phyloP scores from a whole-genome alignment of 2,329 filamentous ascomycete genomes.

The Penicillium sp. region DNA sequence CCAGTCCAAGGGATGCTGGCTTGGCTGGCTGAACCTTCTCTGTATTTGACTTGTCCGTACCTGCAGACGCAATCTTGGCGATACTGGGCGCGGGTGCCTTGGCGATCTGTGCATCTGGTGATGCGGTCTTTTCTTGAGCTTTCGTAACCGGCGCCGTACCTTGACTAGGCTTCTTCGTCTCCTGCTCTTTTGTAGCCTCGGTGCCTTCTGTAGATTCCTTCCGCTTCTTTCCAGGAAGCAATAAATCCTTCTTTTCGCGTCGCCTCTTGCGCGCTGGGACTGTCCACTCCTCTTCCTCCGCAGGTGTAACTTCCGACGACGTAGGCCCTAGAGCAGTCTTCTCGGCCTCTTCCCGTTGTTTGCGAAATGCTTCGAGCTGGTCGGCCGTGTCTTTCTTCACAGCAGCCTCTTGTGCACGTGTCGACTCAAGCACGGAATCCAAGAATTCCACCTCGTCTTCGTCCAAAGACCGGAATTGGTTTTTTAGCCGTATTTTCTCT shows the following conservation, averaged over 20 bases:
- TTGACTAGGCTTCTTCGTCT: neutral
- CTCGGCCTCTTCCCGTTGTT: slow-evolving; percentile 60
- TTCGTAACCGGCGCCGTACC: neutral
- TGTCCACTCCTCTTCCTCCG: slow-evolving; percentile 50
- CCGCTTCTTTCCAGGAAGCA: slow-evolving; percentile 43
- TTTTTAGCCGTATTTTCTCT: slow-evolving; percentile 51
- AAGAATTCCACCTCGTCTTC: slow-evolving; percentile 54
- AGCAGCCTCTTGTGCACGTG: slow-evolving; percentile 56
- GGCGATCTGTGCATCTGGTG: neutral
- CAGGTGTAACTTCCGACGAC: slow-evolving; percentile 32
- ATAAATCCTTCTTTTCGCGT: slow-evolving; percentile 46
- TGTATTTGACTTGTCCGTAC: neutral
- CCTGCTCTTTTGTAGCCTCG: neutral
- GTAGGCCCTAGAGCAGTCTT: slow-evolving; percentile 45
- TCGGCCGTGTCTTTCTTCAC: slow-evolving; percentile 60
- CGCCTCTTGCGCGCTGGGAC: slow-evolving; percentile 54
- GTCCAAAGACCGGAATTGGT: slow-evolving; percentile 53
- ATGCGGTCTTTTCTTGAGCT: neutral
- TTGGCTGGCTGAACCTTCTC: slow-evolving; percentile 16
- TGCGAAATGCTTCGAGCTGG: slow-evolving; percentile 59
- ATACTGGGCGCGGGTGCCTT: neutral
- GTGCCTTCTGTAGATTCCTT: slow-evolving; percentile 36
- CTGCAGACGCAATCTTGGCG: neutral
- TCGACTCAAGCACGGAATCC: slow-evolving; percentile 58
- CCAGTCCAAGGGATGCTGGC: slow-evolving; percentile 33